These are phyloP conservation scores for Cercospora berteroae DNA, from an alignment of 2,329 filamentous ascomycete species.

Conservation along the genomic window DNA sequence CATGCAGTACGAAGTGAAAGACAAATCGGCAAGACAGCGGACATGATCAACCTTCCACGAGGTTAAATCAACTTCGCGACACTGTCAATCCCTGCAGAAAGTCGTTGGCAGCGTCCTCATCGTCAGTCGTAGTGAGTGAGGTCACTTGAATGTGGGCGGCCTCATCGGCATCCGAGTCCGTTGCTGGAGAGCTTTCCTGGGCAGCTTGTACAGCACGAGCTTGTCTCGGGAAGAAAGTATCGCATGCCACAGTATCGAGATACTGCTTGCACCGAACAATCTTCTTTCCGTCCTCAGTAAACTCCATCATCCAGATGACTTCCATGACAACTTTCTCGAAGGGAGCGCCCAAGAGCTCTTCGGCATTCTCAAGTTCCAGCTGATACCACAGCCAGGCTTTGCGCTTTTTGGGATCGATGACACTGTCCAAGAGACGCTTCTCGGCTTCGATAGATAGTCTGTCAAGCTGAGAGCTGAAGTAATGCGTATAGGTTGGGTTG, in stretches of 20 bases:
- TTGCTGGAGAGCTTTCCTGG: not conserved
- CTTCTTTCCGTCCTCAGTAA: conserved; percentile 6
- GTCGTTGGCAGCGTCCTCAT: not conserved
- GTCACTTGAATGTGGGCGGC: not conserved
- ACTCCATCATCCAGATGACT: conserved; percentile 9
- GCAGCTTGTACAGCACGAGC: conserved; percentile 2
- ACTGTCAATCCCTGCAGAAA: conserved; percentile 2
- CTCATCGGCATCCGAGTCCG: not conserved
- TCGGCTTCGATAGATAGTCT: not conserved
- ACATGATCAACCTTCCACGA: not conserved
- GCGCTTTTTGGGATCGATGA: conserved; percentile 5
- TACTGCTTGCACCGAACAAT: conserved; percentile 4
- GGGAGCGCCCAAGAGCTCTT: not conserved
- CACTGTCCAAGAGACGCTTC: conserved; percentile 9
- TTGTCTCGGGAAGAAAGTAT: conserved; percentile 4
- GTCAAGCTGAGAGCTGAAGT: conserved; percentile 8
- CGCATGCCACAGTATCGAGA: conserved; percentile 8
- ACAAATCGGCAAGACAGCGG: not conserved
- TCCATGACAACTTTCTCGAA: conserved; percentile 12
- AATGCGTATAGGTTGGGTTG: conserved; percentile 1
- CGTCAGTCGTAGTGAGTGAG: not conserved
- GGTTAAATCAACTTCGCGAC: not conserved
- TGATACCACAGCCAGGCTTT: conserved; percentile 13
- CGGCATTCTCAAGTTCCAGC: conserved; percentile 3
- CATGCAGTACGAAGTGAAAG: not conserved